Evolutionary conservation across 2,329 filamentous ascomycete species (phyloP).

Genomic region (Monilinia laxa): DNA sequence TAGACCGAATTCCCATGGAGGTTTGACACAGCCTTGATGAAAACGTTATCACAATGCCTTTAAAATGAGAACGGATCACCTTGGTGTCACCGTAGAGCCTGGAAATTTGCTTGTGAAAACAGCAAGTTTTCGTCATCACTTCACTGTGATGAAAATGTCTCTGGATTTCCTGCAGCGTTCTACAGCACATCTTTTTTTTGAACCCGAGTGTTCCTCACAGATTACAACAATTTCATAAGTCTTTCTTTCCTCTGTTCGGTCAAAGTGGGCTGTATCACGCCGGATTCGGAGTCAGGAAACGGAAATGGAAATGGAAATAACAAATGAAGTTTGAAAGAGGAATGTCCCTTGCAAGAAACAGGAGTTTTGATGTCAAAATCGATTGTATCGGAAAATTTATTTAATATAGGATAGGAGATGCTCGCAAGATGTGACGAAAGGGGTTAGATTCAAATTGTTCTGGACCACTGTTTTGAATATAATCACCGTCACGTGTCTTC

Average conservation of each 20-base stretch:
- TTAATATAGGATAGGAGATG: background rate
- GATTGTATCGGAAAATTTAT: background rate
- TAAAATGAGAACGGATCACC: background rate
- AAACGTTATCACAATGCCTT: background rate
- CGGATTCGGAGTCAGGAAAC: background rate
- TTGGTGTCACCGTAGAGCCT: background rate
- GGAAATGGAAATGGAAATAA: background rate
- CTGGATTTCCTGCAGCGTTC: background rate
- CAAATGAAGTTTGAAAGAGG: background rate
- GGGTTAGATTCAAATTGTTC: background rate
- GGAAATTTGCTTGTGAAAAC: no score
- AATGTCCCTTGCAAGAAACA: background rate
- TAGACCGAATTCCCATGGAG: background rate
- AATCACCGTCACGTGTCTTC: background rate
- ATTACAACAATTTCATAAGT: background rate
- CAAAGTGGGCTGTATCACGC: background rate
- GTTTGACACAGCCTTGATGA: no score
- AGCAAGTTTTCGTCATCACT: background rate
- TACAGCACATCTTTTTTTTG: background rate
- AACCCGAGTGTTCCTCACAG: background rate
- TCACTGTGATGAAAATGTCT: background rate
- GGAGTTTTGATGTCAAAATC: background rate
- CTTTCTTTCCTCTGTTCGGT: no score
- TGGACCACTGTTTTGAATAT: conserved; percentile 1
- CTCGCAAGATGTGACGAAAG: conserved; percentile 9